phyloP scores from a whole-genome alignment of 75 land plant genomes.

The Azolla pinnata region DNA sequence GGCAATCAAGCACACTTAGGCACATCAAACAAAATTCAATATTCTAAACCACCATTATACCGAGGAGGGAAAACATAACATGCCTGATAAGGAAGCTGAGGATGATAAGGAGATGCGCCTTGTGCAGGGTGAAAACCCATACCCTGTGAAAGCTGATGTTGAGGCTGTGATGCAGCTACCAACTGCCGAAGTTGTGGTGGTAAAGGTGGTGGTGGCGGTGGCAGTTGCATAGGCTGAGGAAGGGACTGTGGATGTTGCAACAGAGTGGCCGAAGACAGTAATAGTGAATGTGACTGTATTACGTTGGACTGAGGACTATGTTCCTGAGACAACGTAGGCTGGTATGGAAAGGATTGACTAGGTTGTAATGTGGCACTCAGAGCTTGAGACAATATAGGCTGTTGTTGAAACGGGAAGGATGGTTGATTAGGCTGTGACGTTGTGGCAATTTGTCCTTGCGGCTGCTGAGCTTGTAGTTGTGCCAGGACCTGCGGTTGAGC shows the following conservation, averaged over 20 bases:
- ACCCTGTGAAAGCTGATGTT: slow-evolving; percentile 41
- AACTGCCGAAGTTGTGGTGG: slow-evolving; percentile 43
- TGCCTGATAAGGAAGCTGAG: slow-evolving; percentile 49
- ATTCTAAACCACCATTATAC: no score
- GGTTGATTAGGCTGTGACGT: slow-evolving; percentile 23
- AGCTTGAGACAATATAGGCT: slow-evolving; percentile 19
- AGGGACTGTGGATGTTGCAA: slow-evolving; percentile 31
- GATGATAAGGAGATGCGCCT: slow-evolving; percentile 28
- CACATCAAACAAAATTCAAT: not conserved
- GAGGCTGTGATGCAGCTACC: slow-evolving; percentile 37
- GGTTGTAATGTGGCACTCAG: slow-evolving; percentile 21
- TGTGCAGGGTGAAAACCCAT: slow-evolving; percentile 33
- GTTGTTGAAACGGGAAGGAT: slow-evolving; percentile 28
- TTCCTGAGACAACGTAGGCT: no score
- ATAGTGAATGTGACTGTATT: slow-evolving; percentile 28
- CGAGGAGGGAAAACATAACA: no score
- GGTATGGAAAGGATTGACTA: no score
- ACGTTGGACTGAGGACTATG: no score
- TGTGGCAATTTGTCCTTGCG: slow-evolving; percentile 8
- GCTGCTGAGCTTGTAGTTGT: slow-evolving; percentile 26
- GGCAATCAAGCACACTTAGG: not conserved
- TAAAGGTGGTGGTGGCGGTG: slow-evolving; percentile 52
- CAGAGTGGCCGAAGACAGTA: slow-evolving; percentile 33
- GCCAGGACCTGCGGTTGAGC: slow-evolving; percentile 27
- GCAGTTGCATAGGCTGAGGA: slow-evolving; percentile 27